phyloP scores from a whole-genome alignment of 1,284 basidiomycete genomes.

The Sanghuangporus sanghuang region DNA sequence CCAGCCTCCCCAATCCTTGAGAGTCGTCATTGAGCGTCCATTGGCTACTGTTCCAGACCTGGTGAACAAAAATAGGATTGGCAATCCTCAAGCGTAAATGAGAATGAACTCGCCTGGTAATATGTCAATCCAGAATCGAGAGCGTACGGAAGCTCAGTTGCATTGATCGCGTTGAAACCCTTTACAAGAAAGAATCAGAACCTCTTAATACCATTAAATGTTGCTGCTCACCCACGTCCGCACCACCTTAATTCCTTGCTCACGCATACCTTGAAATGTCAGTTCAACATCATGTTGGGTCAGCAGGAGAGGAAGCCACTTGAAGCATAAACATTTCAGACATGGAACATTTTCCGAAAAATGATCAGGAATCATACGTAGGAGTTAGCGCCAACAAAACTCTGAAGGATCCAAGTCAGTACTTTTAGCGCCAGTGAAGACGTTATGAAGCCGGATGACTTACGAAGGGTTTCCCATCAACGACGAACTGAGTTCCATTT shows the following conservation, averaged over 20 bases:
- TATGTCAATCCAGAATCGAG: conserved; percentile 38
- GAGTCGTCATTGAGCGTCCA: conserved; percentile 54
- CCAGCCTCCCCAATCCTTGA: conserved; percentile 64
- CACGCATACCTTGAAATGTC: conserved; percentile 52
- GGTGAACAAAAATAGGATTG: not conserved
- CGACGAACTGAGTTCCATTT: conserved; percentile 35
- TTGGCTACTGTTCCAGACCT: conserved; percentile 46
- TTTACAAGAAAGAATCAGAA: conserved; percentile 33
- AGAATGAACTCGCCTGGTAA: conserved; percentile 38
- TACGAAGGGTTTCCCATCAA: conserved; percentile 45
- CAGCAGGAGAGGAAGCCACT: conserved; percentile 57
- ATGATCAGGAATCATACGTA: conserved; percentile 26
- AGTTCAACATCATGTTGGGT: conserved; percentile 51
- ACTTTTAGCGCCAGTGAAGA: not conserved
- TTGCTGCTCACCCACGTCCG: conserved; percentile 51
- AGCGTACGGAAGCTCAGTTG: conserved; percentile 54
- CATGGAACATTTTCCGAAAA: not conserved
- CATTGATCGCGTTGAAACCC: conserved; percentile 47
- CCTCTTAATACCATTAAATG: not conserved
- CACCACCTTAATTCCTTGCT: conserved; percentile 54
- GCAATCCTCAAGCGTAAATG: not conserved
- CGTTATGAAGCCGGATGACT: conserved; percentile 17
- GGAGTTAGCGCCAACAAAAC: conserved; percentile 37
- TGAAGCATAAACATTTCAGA: not conserved
- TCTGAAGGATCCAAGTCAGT: conserved; percentile 21